phyloP scores from a whole-genome alignment of 1,284 basidiomycete species.

The Wolfiporia cocos region DNA sequence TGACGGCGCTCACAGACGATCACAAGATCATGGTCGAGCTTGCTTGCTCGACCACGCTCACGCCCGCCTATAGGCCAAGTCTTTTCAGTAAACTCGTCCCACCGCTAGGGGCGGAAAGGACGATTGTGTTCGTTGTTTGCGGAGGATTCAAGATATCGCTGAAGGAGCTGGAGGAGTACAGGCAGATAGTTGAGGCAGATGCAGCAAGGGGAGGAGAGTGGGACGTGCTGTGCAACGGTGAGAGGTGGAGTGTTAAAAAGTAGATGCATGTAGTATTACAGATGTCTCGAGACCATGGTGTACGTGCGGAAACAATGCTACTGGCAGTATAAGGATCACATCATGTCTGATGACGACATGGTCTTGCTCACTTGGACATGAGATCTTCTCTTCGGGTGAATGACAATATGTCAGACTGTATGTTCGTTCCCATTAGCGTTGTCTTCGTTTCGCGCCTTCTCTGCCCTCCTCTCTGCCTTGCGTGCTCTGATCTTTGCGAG shows the following conservation, averaged over 20 bases:
- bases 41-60: slow-evolving; percentile 62
- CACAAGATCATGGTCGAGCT: slow-evolving; percentile 71
- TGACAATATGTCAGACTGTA: neutral
- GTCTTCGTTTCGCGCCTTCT: slow-evolving; percentile 31
- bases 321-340: slow-evolving; percentile 1
- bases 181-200: slow-evolving; percentile 30
- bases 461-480: slow-evolving; percentile 40
- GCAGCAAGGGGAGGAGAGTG: slow-evolving; percentile 24
- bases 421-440: slow-evolving; percentile 15
- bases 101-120: slow-evolving; percentile 23
- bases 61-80: slow-evolving; percentile 51
- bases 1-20: slow-evolving; percentile 41
- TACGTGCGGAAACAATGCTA: neutral
- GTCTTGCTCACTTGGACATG: too few species aligned
- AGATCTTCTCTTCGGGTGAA: too few species aligned
- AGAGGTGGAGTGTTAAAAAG: slow-evolving; percentile 23
- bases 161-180: slow-evolving; percentile 44
- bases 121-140: slow-evolving; percentile 60
- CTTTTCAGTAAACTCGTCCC: slow-evolving; percentile 44
- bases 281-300: neutral
- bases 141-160: slow-evolving; percentile 66
- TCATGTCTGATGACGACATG: too few species aligned
- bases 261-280: slow-evolving; percentile 4
- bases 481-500: slow-evolving; percentile 64
- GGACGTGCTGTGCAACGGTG: slow-evolving; percentile 35